phyloP scores from a whole-genome alignment of 75 land plant species.

The Pinus taeda region DNA sequence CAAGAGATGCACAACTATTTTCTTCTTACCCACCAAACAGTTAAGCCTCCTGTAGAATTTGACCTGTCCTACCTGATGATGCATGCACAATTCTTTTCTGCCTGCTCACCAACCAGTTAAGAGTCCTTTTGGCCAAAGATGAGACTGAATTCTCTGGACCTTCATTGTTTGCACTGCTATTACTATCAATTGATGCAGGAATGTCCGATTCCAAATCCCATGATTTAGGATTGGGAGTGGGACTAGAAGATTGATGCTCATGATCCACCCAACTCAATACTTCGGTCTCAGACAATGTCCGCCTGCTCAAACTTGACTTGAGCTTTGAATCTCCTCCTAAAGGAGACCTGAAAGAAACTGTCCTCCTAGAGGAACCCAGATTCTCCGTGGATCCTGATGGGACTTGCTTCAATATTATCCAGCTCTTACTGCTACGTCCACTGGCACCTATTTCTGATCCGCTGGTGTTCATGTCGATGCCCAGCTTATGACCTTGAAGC shows the following conservation, averaged over 20 bases:
- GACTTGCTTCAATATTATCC: background rate
- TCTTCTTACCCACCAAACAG: too few species aligned
- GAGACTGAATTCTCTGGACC: slow-evolving; percentile 19
- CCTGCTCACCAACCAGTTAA: slow-evolving; percentile 65
- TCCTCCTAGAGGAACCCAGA: slow-evolving; percentile 38
- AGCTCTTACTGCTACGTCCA: background rate
- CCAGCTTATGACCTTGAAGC: slow-evolving; percentile 3
- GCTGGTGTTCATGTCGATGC: background rate
- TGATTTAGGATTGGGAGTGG: background rate
- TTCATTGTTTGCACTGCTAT: slow-evolving; percentile 27
- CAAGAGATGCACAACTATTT: too few species aligned
- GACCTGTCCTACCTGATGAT: background rate
- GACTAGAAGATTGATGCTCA: background rate
- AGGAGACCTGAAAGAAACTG: slow-evolving; percentile 56
- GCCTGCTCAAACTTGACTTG: slow-evolving; percentile 17
- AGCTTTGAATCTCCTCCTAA: slow-evolving; percentile 16
- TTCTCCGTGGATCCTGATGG: slow-evolving; percentile 4
- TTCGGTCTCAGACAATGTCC: slow-evolving; percentile 22
- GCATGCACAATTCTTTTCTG: slow-evolving; percentile 55
- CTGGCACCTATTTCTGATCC: slow-evolving; percentile 1
- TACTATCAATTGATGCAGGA: slow-evolving; percentile 15
- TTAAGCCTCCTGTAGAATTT: too few species aligned
- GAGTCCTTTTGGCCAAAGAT: slow-evolving; percentile 55
- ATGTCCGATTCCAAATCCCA: slow-evolving; percentile 23
- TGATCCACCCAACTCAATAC: slow-evolving; percentile 1